These are phyloP conservation scores for Pestalotiopsis sp. DNA, from an alignment of 2,329 filamentous ascomycete genomes.

Conservation along the genomic window DNA sequence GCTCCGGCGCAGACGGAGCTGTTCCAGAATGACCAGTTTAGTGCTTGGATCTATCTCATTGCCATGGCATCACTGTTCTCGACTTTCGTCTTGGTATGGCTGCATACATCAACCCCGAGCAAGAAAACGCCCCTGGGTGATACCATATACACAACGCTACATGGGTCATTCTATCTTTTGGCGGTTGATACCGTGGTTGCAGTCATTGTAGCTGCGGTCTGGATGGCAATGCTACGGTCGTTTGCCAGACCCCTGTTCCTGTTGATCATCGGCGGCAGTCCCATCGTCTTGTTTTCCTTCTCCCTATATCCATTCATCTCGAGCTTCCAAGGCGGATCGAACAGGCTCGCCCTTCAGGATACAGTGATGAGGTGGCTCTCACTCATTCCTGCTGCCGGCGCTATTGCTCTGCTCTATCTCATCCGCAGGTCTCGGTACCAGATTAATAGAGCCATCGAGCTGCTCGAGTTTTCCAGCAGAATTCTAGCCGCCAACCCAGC, in stretches of 20 bases:
- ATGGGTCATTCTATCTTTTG: conserved; percentile 85
- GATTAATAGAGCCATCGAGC: conserved; percentile 80
- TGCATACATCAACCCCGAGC: conserved; percentile 78
- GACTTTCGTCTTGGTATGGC: conserved; percentile 84
- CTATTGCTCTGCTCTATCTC: conserved; percentile 81
- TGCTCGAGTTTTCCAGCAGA: conserved; percentile 88
- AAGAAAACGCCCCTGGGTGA: conserved; percentile 79
- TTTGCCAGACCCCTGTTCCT: conserved; percentile 86
- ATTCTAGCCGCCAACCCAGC: conserved; percentile 86
- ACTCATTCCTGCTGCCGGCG: conserved; percentile 72
- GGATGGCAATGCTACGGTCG: conserved; percentile 85
- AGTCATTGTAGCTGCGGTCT: conserved; percentile 82
- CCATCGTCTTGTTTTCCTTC: conserved; percentile 84
- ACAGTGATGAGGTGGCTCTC: conserved; percentile 86
- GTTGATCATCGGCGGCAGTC: conserved; percentile 80
- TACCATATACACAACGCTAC: conserved; percentile 89
- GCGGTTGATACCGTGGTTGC: conserved; percentile 91
- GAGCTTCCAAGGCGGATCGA: conserved; percentile 83
- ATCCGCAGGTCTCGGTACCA: conserved; percentile 80
- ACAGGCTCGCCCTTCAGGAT: conserved; percentile 72
- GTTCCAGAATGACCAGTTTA: conserved; percentile 86
- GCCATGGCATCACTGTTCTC: conserved; percentile 82
- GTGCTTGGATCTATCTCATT: conserved; percentile 88
- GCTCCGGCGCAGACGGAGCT: conserved; percentile 66
- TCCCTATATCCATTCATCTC: conserved; percentile 89